Evolutionary conservation across 2,329 filamentous ascomycete genomes (phyloP).

Genomic region (Dichotomopilus funicola): DNA sequence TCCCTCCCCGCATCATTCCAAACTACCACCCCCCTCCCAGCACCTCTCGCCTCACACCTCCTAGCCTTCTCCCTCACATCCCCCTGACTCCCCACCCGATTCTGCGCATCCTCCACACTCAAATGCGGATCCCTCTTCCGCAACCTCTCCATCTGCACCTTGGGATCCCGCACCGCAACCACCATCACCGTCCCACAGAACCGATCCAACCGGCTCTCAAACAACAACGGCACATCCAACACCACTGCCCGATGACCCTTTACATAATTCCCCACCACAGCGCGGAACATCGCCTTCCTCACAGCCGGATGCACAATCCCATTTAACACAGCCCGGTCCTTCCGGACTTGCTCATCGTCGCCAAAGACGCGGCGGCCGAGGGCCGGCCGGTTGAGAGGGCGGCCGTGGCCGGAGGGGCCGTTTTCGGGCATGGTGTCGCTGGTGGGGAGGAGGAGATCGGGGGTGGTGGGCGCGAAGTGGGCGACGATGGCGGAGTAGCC

Average conservation of each 20-base stretch:
- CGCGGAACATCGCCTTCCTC: constrained; percentile 70
- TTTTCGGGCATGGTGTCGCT: constrained; percentile 45
- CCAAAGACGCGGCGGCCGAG: constrained; percentile 86
- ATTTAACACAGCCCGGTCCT: constrained; percentile 74
- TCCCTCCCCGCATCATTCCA: constrained; percentile 81
- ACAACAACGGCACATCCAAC: constrained; percentile 84
- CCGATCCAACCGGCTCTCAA: constrained; percentile 79
- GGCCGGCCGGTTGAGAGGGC: constrained; percentile 77
- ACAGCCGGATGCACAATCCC: constrained; percentile 90
- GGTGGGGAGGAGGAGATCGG: constrained; percentile 68
- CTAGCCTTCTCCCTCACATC: constrained; percentile 79
- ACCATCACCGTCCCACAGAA: constrained; percentile 83
- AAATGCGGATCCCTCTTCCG: constrained; percentile 70
- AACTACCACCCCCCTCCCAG: constrained; percentile 68
- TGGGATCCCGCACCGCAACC: constrained; percentile 74
- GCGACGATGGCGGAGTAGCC: constrained; percentile 78
- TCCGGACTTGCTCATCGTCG: constrained; percentile 58
- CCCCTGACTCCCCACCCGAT: constrained; percentile 78
- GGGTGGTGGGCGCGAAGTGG: constrained; percentile 75
- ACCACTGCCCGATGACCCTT: constrained; percentile 81
- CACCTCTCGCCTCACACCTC: constrained; percentile 58
- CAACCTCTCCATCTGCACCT: constrained; percentile 74
- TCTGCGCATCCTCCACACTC: constrained; percentile 76
- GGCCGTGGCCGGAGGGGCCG: constrained; percentile 55
- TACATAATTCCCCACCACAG: constrained; percentile 66